These are phyloP conservation scores for Ascochyta koolunga DNA, from an alignment of 2,329 filamentous ascomycete species.

Conservation along the genomic window DNA sequence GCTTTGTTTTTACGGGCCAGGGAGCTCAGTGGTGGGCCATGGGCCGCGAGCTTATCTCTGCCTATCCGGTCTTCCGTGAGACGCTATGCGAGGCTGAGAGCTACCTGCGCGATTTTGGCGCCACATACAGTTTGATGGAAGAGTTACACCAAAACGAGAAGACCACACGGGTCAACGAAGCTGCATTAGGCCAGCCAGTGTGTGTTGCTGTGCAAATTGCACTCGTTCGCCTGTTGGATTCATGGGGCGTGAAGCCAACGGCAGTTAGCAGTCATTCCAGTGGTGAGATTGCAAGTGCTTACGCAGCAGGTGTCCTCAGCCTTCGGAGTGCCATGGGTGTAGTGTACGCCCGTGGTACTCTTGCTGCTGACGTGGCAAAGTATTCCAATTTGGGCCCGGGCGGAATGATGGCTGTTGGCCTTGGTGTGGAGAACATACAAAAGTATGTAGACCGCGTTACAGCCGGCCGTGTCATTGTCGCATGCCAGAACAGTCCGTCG, in stretches of 20 bases:
- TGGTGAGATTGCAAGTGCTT: conserved; percentile 30
- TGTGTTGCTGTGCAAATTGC: conserved; percentile 27
- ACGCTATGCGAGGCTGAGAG: background rate
- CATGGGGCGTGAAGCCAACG: conserved; percentile 18
- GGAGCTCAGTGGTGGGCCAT: conserved; percentile 39
- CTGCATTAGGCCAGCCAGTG: conserved; percentile 12
- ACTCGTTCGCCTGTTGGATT: conserved; percentile 19
- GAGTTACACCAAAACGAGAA: conserved; percentile 13
- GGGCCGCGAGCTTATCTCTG: conserved; percentile 4
- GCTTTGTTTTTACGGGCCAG: conserved; percentile 44
- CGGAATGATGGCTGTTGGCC: conserved; percentile 26
- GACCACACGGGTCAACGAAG: background rate
- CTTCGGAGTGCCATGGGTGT: background rate
- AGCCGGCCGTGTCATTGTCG: conserved; percentile 5
- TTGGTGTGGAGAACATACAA: conserved; percentile 14
- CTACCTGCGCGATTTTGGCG: no score
- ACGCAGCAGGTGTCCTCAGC: conserved; percentile 5
- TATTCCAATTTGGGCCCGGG: background rate
- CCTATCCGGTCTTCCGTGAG: conserved; percentile 11
- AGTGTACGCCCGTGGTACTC: background rate
- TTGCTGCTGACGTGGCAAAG: conserved; percentile 17
- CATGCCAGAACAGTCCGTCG: conserved; percentile 46
- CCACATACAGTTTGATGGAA: conserved; percentile 1
- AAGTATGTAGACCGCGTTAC: background rate
- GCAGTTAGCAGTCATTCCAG: conserved; percentile 26